Conservation (phyloP, 768 basidiomycete genomes). For the Termitomyces sp. region DNA sequence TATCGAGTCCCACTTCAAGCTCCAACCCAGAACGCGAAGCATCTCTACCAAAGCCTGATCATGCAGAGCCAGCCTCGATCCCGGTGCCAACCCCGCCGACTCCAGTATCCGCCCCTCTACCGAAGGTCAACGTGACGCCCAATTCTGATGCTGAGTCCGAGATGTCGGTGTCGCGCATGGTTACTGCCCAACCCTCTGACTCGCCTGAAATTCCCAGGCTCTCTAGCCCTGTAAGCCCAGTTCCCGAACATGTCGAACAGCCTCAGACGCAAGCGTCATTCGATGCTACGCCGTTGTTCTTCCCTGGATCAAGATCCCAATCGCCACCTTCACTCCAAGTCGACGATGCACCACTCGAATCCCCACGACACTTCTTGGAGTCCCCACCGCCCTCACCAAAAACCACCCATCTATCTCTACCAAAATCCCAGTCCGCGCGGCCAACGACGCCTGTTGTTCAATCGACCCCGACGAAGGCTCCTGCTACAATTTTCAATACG, state of each 20-base stretch:
- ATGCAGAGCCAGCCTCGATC: not conserved
- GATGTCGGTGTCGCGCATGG: not conserved
- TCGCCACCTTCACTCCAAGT: not conserved
- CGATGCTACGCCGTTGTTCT: not conserved
- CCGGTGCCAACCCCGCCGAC: not conserved
- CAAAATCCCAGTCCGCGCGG: not conserved
- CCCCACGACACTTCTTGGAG: not conserved
- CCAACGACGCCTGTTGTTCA: not conserved
- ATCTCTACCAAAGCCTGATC: not conserved
- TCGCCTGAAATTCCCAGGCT: not conserved
- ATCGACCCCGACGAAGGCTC: not conserved
- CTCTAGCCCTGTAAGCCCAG: not conserved
- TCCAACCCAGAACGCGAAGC: not conserved
- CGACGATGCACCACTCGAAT: not conserved
- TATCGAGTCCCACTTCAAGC: not conserved
- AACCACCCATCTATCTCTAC: not conserved
- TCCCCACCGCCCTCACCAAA: not conserved
- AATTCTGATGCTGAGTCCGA: not conserved
- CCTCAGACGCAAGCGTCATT: not conserved
- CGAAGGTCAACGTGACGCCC: not conserved
- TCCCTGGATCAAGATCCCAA: not conserved
- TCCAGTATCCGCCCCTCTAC: not conserved
- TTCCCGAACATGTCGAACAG: not conserved
- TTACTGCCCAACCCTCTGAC: not conserved
- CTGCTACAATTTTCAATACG: not conserved